phyloP scores from a whole-genome alignment of 345 rosid species.

The Arabidopsis arenosa region DNA sequence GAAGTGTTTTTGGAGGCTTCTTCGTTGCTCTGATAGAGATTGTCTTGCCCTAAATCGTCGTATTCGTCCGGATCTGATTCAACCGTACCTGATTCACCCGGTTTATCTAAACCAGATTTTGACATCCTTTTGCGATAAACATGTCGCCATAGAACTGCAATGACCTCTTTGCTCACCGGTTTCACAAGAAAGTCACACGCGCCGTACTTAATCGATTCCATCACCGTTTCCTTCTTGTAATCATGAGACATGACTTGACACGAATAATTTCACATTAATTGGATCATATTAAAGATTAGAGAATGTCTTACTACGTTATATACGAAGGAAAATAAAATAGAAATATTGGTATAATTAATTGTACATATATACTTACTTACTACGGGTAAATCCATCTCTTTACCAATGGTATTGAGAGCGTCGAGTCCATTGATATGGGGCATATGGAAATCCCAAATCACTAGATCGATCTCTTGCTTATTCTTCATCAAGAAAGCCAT shows the following conservation, averaged over 20 bases:
- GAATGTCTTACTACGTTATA: neutral
- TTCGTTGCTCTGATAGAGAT: slow-evolving; percentile 20
- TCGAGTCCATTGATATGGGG: slow-evolving; percentile 23
- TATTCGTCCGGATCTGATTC: slow-evolving; percentile 1
- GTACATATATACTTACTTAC: slow-evolving; percentile 25
- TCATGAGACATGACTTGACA: slow-evolving; percentile 38
- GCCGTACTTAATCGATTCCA: slow-evolving; percentile 20
- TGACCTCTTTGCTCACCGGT: slow-evolving; percentile 32
- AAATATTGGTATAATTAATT: neutral
- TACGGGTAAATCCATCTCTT: slow-evolving; percentile 35
- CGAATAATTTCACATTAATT: neutral
- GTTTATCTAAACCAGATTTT: slow-evolving; percentile 16
- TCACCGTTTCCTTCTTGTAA: slow-evolving; percentile 16
- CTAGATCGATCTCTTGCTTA: slow-evolving; percentile 36
- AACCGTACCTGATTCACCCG: neutral
- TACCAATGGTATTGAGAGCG: slow-evolving; percentile 31
- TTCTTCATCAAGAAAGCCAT: slow-evolving; percentile 19
- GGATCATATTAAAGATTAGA: neutral
- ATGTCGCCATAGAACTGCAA: slow-evolving; percentile 37
- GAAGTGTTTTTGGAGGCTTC: slow-evolving; percentile 20
- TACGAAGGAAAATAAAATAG: neutral
- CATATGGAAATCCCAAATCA: slow-evolving; percentile 41
- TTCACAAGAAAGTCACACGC: slow-evolving; percentile 41
- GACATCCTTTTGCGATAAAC: slow-evolving; percentile 23
- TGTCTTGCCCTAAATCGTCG: neutral